phyloP scores from a whole-genome alignment of 2,329 filamentous ascomycete genomes.

The Cladophialophora immunda region DNA sequence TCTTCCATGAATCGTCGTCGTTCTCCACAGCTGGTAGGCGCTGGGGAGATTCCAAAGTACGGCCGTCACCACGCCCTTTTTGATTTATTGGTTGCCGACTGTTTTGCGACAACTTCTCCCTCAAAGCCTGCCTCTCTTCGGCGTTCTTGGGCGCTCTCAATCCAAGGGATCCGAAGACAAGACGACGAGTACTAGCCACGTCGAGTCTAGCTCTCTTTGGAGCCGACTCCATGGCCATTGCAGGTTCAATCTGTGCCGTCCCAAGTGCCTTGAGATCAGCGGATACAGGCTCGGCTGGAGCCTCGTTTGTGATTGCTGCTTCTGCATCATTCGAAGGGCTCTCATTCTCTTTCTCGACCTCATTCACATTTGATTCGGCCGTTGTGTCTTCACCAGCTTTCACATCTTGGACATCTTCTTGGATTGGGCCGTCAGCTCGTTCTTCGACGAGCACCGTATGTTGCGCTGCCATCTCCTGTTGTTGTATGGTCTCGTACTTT shows the following conservation, averaged over 20 bases:
- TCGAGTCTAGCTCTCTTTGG: slow-evolving; percentile 58
- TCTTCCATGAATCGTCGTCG: slow-evolving; percentile 67
- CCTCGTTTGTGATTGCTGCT: background rate
- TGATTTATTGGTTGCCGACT: slow-evolving; percentile 37
- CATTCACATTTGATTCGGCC: background rate
- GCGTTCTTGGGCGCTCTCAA: slow-evolving; percentile 73
- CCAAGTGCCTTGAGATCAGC: slow-evolving; percentile 7
- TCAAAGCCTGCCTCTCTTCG: slow-evolving; percentile 71
- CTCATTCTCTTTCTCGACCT: slow-evolving; percentile 6
- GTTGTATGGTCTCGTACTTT: slow-evolving; percentile 36
- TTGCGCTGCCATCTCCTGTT: slow-evolving; percentile 29
- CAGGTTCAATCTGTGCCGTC: slow-evolving; percentile 7
- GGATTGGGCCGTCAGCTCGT: background rate
- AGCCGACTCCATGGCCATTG: slow-evolving; percentile 12
- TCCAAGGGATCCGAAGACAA: slow-evolving; percentile 77
- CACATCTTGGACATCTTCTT: background rate
- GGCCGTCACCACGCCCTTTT: background rate
- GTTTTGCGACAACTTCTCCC: slow-evolving; percentile 59
- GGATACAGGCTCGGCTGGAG: background rate
- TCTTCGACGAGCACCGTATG: slow-evolving; percentile 41
- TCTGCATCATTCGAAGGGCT: background rate
- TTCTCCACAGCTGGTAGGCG: slow-evolving; percentile 57
- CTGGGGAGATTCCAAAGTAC: slow-evolving; percentile 8
- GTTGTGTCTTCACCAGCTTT: background rate
- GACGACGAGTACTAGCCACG: slow-evolving; percentile 69